Conservation (phyloP, 2,329 filamentous ascomycete genomes). For the Claviceps maximensis region DNA sequence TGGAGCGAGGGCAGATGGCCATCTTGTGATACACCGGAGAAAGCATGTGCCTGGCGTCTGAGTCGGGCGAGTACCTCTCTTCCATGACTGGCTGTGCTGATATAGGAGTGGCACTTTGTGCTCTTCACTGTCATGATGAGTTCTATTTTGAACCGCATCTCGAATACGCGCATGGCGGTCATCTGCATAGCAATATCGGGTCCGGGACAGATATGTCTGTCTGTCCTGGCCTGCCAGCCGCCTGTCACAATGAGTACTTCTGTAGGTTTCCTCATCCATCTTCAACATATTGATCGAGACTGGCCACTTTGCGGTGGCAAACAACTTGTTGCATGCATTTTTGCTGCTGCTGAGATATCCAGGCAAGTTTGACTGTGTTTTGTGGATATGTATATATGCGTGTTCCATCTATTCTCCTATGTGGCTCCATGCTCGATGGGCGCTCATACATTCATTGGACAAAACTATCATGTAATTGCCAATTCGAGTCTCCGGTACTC, state of each 20-base stretch:
- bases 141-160: constrained; percentile 5
- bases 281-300: neutral
- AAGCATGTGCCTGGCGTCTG: neutral
- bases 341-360: neutral
- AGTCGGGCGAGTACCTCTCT: neutral
- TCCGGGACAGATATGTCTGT: neutral
- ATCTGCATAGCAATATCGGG: no score
- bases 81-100: neutral
- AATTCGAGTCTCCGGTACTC: neutral
- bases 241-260: neutral
- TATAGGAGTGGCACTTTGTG: neutral
- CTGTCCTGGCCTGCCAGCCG: no score
- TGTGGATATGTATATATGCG: no score
- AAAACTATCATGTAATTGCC: neutral
- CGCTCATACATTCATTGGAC: neutral
- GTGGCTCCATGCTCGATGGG: neutral
- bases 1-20: neutral
- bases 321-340: neutral
- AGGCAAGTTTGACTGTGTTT: neutral
- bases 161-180: neutral
- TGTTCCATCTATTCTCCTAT: no score
- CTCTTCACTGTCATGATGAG: neutral
- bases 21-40: neutral
- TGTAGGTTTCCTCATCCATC: neutral
- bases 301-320: neutral